These are phyloP conservation scores for Aulographum hederae DNA, from an alignment of 2,329 filamentous ascomycete genomes.

Conservation along the genomic window DNA sequence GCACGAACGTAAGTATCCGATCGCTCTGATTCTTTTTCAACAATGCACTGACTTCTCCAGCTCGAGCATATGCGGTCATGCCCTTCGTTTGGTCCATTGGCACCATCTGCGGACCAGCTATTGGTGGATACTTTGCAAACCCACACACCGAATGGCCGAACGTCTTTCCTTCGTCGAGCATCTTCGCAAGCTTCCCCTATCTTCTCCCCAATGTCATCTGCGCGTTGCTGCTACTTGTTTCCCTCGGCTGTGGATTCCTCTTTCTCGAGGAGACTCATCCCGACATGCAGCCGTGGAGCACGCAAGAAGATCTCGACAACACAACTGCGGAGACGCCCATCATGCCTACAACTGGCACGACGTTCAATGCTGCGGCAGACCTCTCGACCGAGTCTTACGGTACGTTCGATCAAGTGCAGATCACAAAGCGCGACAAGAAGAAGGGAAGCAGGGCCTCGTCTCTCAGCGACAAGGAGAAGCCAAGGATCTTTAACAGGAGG, in stretches of 20 bases:
- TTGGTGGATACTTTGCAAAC: slow-evolving; percentile 73
- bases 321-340: slow-evolving; percentile 50
- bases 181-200: slow-evolving; percentile 71
- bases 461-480: slow-evolving; percentile 14
- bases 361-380: slow-evolving; percentile 54
- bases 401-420: slow-evolving; percentile 43
- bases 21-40: not conserved
- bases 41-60: slow-evolving; percentile 21
- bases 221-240: slow-evolving; percentile 54
- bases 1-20: slow-evolving; percentile 57
- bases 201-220: slow-evolving; percentile 81
- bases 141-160: slow-evolving; percentile 57
- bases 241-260: slow-evolving; percentile 63
- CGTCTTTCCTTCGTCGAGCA: slow-evolving; percentile 43
- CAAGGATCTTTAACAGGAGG: slow-evolving; percentile 38
- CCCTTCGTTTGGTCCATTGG: slow-evolving; percentile 88
- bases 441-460: slow-evolving; percentile 24
- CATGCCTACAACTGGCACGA: slow-evolving; percentile 55
- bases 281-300: slow-evolving; percentile 45
- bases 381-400: slow-evolving; percentile 65
- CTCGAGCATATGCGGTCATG: slow-evolving; percentile 78
- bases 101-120: slow-evolving; percentile 68
- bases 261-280: slow-evolving; percentile 81
- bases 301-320: slow-evolving; percentile 17
- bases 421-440: slow-evolving; percentile 27